Conservation (phyloP, 2,329 filamentous ascomycete genomes). For the Aureobasidium melanogenum region DNA sequence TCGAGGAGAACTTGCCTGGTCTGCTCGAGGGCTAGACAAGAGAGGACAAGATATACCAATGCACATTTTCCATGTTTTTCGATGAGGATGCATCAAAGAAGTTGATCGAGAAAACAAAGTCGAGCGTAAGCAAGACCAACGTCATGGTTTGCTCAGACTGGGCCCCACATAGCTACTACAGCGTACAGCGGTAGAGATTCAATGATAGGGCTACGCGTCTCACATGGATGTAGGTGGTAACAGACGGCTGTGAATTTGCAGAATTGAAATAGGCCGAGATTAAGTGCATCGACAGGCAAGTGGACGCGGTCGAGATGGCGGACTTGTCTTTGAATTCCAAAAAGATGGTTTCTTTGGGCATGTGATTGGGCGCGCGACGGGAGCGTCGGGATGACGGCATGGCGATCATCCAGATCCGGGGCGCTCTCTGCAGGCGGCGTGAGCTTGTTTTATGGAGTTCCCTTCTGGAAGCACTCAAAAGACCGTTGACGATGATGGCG, state of each 20-base stretch:
- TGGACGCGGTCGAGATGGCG: background rate
- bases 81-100: background rate
- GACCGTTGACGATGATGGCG: constrained; percentile 7
- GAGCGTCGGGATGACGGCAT: background rate
- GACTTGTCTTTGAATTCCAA: background rate
- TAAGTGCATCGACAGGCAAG: background rate
- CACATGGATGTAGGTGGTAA: background rate
- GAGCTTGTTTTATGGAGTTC: constrained; percentile 5
- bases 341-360: background rate
- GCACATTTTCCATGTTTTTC: background rate
- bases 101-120: background rate
- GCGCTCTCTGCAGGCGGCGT: background rate
- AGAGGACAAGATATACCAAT: background rate
- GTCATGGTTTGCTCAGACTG: background rate
- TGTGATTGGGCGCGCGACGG: background rate
- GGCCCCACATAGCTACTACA: background rate
- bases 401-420: background rate
- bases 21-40: constrained; percentile 15
- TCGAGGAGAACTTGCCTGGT: constrained; percentile 35
- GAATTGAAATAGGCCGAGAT: background rate
- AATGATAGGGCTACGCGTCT: background rate
- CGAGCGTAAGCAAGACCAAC: background rate
- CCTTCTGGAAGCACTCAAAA: background rate
- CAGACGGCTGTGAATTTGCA: background rate
- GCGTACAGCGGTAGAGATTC: background rate